Percentiles rank a stretch among this genome's conserved stretches.
Evolutionary conservation across 176 grass and related monocot species (phyloP).

Genomic region (Cenchrus americanus): DNA sequence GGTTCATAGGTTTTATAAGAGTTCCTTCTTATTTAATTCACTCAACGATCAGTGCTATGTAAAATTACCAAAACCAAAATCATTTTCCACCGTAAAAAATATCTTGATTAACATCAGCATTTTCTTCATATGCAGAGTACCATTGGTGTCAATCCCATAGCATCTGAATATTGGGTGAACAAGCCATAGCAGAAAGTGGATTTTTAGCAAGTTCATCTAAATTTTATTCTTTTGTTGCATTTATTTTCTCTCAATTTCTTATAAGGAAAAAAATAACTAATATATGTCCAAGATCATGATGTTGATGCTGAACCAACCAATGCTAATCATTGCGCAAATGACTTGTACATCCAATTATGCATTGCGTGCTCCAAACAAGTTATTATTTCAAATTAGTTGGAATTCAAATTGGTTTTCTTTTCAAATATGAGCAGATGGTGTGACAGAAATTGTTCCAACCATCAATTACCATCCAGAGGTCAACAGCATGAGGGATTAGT

Average conservation of each 20-base stretch:
- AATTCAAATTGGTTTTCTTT: neutral
- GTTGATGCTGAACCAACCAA: neutral
- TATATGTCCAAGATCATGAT: neutral
- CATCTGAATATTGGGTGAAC: neutral
- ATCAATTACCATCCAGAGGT: conserved; percentile 64
- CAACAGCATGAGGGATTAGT: neutral
- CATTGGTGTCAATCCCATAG: neutral
- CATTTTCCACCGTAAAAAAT: no score
- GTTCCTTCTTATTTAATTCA: neutral
- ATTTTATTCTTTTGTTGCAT: neutral
- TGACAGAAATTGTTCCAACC: conserved; percentile 60
- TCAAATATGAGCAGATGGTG: conserved; percentile 26
- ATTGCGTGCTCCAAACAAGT: neutral
- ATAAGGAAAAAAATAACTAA: neutral
- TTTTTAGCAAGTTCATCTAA: neutral
- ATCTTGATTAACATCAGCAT: neutral
- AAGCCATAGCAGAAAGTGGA: neutral
- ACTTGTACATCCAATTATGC: neutral
- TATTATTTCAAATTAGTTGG: neutral
- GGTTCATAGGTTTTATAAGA: neutral
- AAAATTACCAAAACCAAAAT: neutral
- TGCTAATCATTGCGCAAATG: neutral
- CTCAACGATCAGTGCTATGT: neutral
- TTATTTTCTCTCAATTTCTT: neutral
- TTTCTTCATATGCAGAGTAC: neutral